These are phyloP conservation scores for Emydomyces testavorans DNA, from an alignment of 2,329 filamentous ascomycete species.

Conservation along the genomic window DNA sequence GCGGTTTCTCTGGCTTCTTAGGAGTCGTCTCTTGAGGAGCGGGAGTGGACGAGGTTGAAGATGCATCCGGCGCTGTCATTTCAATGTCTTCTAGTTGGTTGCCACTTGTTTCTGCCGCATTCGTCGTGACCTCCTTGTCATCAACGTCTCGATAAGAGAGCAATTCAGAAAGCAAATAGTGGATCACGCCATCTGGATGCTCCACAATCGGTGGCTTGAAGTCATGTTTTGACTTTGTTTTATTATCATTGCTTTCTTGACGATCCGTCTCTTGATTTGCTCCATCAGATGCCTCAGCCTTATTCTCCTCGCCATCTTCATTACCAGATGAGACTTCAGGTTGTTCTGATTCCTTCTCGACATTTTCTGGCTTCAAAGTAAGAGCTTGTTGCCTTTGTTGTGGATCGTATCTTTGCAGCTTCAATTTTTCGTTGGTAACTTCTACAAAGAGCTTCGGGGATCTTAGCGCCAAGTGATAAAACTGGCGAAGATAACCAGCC, in stretches of 20 bases:
- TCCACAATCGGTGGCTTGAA: conserved; percentile 75
- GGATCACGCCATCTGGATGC: conserved; percentile 86
- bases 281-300: conserved; percentile 22
- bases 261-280: conserved; percentile 14
- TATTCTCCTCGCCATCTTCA: conserved; percentile 26
- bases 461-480: conserved; percentile 69
- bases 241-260: conserved; percentile 15
- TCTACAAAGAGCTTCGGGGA: conserved; percentile 78
- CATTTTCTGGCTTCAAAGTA: conserved; percentile 36
- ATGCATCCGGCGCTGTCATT: conserved; percentile 36
- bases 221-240: conserved; percentile 50
- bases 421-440: conserved; percentile 72
- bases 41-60: conserved; percentile 22
- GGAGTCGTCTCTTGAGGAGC: conserved; percentile 18
- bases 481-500: conserved; percentile 58
- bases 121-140: conserved; percentile 53
- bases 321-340: conserved; percentile 13
- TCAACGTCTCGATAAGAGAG: conserved; percentile 87
- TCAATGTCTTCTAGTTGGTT: conserved; percentile 39
- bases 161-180: conserved; percentile 86
- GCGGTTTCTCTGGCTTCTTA: conserved; percentile 56
- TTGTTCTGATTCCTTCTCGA: conserved; percentile 20
- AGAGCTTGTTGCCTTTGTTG: conserved; percentile 44
- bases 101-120: conserved; percentile 16
- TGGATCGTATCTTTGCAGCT: conserved; percentile 54